phyloP scores from a whole-genome alignment of 352 stramenopile genomes.

The Phytophthora boehmeriae region DNA sequence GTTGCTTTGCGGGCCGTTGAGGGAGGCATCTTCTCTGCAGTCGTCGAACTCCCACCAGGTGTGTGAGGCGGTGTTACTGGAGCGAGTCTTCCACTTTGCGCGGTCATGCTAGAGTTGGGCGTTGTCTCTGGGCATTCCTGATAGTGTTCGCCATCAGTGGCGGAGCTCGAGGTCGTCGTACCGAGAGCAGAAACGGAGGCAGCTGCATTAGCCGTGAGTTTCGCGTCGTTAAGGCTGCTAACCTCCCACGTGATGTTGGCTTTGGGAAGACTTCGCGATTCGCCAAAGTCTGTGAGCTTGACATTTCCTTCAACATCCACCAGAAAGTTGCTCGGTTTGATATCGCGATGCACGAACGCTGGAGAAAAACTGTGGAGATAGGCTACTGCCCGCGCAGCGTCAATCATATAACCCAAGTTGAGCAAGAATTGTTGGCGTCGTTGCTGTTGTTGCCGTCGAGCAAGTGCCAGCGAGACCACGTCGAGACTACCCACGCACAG shows the following conservation, averaged over 20 bases:
- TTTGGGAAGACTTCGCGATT: constrained; percentile 50
- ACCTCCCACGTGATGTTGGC: constrained; percentile 46
- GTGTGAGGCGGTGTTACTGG: constrained; percentile 19
- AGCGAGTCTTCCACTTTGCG: constrained; percentile 6
- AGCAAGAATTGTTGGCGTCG: constrained; percentile 58
- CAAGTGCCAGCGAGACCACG: constrained; percentile 36
- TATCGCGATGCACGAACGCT: constrained; percentile 60
- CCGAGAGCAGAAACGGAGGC: constrained; percentile 16
- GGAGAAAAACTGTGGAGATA: constrained; percentile 69
- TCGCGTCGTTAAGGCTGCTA: constrained; percentile 33
- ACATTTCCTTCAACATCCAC: constrained; percentile 46
- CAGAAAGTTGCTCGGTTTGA: constrained; percentile 65
- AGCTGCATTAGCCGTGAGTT: constrained; percentile 9
- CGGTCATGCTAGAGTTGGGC: constrained; percentile 10
- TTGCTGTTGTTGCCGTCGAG: constrained; percentile 22
- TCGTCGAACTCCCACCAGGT: constrained; percentile 6
- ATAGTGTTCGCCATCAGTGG: constrained; percentile 34
- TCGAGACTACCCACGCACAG: constrained; percentile 58
- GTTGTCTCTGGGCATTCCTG: constrained; percentile 34
- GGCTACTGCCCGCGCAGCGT: constrained; percentile 55
- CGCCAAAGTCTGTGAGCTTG: constrained; percentile 61
- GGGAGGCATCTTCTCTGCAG: constrained; percentile 13
- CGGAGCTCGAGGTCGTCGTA: constrained; percentile 21
- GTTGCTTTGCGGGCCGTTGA: constrained; percentile 41
- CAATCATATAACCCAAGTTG: constrained; percentile 64